Evolutionary conservation across 495 filamentous ascomycete genomes (phyloP).

Genomic region (Cairneyella variabilis): DNA sequence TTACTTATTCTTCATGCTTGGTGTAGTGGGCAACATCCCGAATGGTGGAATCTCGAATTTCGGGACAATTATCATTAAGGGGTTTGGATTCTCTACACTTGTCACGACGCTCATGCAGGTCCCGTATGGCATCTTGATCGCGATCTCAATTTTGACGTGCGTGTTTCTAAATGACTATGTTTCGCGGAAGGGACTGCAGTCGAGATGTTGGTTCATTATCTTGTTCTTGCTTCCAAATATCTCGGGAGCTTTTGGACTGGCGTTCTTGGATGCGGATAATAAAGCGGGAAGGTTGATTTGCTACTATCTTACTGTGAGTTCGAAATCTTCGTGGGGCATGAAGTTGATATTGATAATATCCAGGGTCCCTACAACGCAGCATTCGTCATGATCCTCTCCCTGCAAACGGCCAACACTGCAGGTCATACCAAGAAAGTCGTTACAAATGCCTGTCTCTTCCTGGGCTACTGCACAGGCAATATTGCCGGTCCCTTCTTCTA

Average conservation of each 20-base stretch:
- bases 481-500: conserved; percentile 19
- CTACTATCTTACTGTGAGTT: conserved; percentile 29
- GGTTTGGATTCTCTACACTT: conserved; percentile 53
- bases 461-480: conserved; percentile 15
- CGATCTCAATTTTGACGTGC: conserved; percentile 51
- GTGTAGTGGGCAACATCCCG: conserved; percentile 40
- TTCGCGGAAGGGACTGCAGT: conserved; percentile 44
- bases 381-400: conserved; percentile 53
- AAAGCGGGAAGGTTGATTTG: conserved; percentile 49
- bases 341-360: background rate
- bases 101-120: conserved; percentile 50
- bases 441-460: conserved; percentile 9
- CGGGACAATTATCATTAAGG: conserved; percentile 57
- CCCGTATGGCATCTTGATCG: conserved; percentile 55
- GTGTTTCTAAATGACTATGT: conserved; percentile 56
- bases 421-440: conserved; percentile 23
- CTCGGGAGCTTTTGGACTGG: conserved; percentile 48
- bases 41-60: conserved; percentile 58
- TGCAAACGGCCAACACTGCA: conserved; percentile 42
- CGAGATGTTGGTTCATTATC: conserved; percentile 51
- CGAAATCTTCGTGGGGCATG: no score
- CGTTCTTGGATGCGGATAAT: conserved; percentile 43
- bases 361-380: conserved; percentile 47
- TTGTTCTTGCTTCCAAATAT: conserved; percentile 54
- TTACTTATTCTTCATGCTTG: conserved; percentile 54